Evolutionary conservation across 2,329 filamentous ascomycete species (phyloP), one percentile per base, ranked within the genome.

Genomic region (Plectosphaerella sp.): DNA sequence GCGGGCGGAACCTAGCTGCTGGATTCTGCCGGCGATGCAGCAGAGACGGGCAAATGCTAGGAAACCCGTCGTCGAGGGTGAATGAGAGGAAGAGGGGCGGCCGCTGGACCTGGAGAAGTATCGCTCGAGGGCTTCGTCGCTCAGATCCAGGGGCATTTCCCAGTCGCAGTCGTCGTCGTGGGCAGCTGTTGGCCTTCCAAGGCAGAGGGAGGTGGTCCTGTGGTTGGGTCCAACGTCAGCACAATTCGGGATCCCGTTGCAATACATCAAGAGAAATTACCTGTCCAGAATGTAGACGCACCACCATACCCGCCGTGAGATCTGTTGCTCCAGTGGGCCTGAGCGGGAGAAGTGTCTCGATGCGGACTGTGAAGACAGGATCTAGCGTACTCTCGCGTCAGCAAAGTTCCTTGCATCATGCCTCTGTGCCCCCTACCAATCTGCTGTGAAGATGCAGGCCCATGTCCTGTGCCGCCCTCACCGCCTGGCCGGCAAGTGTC

Each of bases 151-250:
- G 2, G 64, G 63, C 5, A 67, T 45, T 37, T 63, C 59, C 45
- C 63, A 67, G 53, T 57, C 53, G 35, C 61, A 64, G 47, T 67
- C 64, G 18, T 57, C 55, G 33, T 67, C 64, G 20, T 64, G 73
- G 12, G 59, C 61, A 5, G 61, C 51, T 48, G 59, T 54, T 14
- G 64, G 63, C 2, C 64, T 54, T 6, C 64, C 63, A 1, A 66
- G 61, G 25, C 64, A 65, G 24, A 64, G 62, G 2, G 63, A 66
- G 0, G 59, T 59, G 1, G 59, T 52, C 14, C 62, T 64, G 20
- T 5, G 22, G 22, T 22, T 22, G 22, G 22, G 22, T 22, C 3
- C 22, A 5, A 22, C 22, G 22, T 22, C 22, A 22, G 22, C 22
- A 22, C n/a, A n/a, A n/a, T n/a, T n/a, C n/a, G n/a, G n/a, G n/a